A percentile compares a stretch with the other conserved stretches of the same genome.
Conservation (phyloP, 306 rosid species). For the Chamaecrista fasciculata region DNA sequence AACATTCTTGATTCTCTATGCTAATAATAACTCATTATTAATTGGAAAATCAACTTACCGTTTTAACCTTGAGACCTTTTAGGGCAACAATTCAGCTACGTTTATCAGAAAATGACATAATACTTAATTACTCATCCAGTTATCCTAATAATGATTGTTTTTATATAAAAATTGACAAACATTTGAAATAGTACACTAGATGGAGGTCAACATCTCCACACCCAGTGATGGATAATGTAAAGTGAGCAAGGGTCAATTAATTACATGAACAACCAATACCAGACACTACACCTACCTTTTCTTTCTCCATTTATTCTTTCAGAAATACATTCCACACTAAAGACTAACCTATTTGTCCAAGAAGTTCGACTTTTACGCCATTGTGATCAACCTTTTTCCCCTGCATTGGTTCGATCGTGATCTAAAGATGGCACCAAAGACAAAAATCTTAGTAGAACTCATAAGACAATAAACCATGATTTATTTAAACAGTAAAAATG, state of each 20-base stretch:
- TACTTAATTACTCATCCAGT: not conserved
- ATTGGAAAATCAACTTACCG: not conserved
- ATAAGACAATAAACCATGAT: conserved; percentile 3
- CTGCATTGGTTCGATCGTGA: conserved; percentile 85
- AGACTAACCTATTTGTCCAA: conserved; percentile 89
- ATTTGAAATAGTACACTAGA: not conserved
- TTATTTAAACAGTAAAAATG: conserved; percentile 16
- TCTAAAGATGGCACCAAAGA: conserved; percentile 44
- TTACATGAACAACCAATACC: not conserved
- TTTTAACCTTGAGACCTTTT: conserved; percentile 14
- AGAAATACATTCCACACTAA: conserved; percentile 4
- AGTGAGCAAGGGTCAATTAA: not conserved
- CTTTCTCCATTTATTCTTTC: not conserved
- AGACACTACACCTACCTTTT: not conserved
- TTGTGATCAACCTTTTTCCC: conserved; percentile 97
- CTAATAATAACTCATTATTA: conserved; percentile 6
- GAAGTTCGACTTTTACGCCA: conserved; percentile 94
- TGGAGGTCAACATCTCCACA: not conserved
- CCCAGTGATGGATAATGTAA: not conserved
- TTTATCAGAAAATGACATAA: not conserved
- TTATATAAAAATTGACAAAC: not conserved
- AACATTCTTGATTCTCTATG: conserved; percentile 12
- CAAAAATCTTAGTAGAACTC: conserved; percentile 8
- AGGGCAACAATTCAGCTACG: not conserved
- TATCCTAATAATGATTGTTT: not conserved